Base-by-base conservation (phyloP, 495 filamentous ascomycete species). In the Penicillium bovifimosum region DNA sequence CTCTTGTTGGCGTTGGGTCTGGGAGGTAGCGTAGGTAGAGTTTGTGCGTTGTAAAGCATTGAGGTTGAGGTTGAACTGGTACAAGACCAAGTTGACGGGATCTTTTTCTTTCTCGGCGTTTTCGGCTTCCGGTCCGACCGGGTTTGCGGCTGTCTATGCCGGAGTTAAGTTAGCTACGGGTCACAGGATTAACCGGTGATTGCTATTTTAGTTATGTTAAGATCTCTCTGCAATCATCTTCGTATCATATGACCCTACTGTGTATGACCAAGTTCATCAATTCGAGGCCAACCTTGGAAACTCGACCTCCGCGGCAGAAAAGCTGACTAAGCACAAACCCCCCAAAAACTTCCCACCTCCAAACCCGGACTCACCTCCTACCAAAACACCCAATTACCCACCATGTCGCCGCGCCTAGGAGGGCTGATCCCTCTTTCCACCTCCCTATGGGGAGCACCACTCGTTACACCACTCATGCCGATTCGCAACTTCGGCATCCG, bases 401-500 rank as follows among this genome's bases (percentile, higher is more conserved):
- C 50, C 55, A 75, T 75, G 72, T 53, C 70, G 14, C 66, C 63
- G 11, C 68, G 67, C 50, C 63, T 75, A 57, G 61, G 64, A 55
- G 66, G 64, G 58, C 68, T 74, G 9, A 35, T 55, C 2, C 67
- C 68, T 59, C 62, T 70, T 53, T 62, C 65, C 40, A 45, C 57
- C 2, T 39, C 43, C 17, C 26, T 61, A 9, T 54, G 62, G 60
- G 58, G 41, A n/a, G 36, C 52, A 17, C 59, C 56, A 55, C 60
- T 50, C 29, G 52, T 56, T 28, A 36, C 60, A 6, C 56, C 53
- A 9, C 59, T 46, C 29, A 41, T 57, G 16, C 41, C 58, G 11
- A 52, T 65, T 17, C 73, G 74, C 17, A 47, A 60, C 35, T 74
- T 77, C 38, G 74, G 76, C 27, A 80, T 80, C 59, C 70, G 72